Base-by-base conservation (phyloP, 768 basidiomycete species). In the Termitomyces titanicus region DNA sequence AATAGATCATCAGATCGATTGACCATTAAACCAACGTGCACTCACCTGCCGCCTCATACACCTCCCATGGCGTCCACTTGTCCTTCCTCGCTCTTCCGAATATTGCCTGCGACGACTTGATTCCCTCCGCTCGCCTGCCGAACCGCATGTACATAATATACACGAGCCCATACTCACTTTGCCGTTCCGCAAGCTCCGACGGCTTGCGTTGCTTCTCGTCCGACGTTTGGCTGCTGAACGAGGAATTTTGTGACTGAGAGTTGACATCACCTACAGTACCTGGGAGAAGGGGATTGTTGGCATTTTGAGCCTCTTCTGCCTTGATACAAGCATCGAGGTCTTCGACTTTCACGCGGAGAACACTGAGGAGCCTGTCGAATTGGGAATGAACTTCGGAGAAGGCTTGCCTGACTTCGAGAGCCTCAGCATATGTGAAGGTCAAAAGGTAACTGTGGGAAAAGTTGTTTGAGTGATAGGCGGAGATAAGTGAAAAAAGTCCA, bases 121-220 rank as follows among this genome's bases (percentile, higher is more conserved):
- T 81, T 18, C 92, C 92, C 75, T 96, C 92, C 4, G 94, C 85
- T 40, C 97, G 79, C 58, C 92, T 75, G 12, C 88, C 88, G 64
- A 95, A 98, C 10, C 96, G 81, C 88, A 98, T 96, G 67, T 95
- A 94, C 79, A 93, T 87, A 66, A 83, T 94, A 80, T 81, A 89
- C 13, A 84, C 92, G 35, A 92, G 76, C 8, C 86, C 85, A 66
- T 83, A 91, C 62, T 91, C 92, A 43, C 81, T 82, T 61, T 81
- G 75, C 58, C 83, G 75, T 35, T 85, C 84, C 13, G 64, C 65
- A 45, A 79, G 62, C 61, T 88, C 87, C 55, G 85, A 81, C 18
- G 70, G 65, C 59, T 82, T 82, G 13, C 71, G 70, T 5, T 74
- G 75, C 58, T 80, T 83, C 29, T 80, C 81, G 22, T 86, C 84